Base-by-base conservation (phyloP, 2,329 filamentous ascomycete species). In the Xylariaceae sp. region DNA sequence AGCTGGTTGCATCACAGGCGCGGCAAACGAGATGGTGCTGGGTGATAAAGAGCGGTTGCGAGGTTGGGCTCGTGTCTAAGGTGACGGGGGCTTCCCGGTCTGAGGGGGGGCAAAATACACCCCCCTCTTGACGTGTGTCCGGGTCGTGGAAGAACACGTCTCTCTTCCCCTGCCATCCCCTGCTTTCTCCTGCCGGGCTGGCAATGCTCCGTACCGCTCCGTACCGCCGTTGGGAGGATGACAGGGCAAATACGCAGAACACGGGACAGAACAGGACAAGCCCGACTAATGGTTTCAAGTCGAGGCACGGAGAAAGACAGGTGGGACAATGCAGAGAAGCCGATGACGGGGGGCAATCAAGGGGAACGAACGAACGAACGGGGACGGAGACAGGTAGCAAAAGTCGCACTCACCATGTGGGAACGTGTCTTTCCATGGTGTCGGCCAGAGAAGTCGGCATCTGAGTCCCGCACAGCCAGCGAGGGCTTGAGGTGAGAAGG, bases 381-480 rank as follows among this genome's bases (percentile, higher is more conserved):
- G 23, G 23, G 23, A 30, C 23, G 23, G 23, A 30, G 23, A 30
- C 23, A 30, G 23, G 23, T 30, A 30, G 23, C 23, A 30, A 52
- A 39, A 57, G 45, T 37, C 13, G 48, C 60, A 86, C 88, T 85
- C 78, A 89, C 89, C 85, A 92, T 89, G 77, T 92, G 89, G 62
- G 88, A 91, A 75, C 89, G 88, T 68, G 88, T 89, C 84, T 92
- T 92, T 78, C 89, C 89, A 76, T 92, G 88, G 74, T 90, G 89
- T 74, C 87, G 86, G 68, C 81, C 80, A 69, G 82, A 77, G 66
- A 85, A 81, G 65, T 78, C 78, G 64, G 71, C 71, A 63, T 79
- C 78, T 53, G 74, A 76, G 63, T 75, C 80, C 68, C 70, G 70
- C 54, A 70, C 77, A 61, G 66, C 68, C 37, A 72, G 71, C 61